Percentiles rank a stretch among this genome's conserved stretches.
These are phyloP conservation scores for Purpureocillium lavendulum DNA, from an alignment of 2,329 filamentous ascomycete genomes.

Conservation along the genomic window DNA sequence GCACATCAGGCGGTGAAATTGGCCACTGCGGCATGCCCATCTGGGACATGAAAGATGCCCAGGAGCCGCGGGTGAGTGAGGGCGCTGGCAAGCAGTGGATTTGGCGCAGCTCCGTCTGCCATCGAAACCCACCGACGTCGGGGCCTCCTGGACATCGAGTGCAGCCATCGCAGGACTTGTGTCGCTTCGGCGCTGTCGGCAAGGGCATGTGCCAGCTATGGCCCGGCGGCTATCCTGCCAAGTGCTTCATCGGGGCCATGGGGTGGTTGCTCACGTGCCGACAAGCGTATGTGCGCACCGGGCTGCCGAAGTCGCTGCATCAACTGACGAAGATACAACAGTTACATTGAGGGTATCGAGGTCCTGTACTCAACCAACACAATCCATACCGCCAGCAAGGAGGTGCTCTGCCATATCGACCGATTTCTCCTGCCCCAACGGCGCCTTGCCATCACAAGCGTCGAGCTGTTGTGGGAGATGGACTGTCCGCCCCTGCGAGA, in stretches of 20 bases:
- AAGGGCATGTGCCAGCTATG: conserved; percentile 11
- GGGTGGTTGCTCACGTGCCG: conserved; percentile 21
- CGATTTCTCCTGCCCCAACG: conserved; percentile 13
- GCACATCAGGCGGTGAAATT: not conserved
- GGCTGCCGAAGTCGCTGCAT: too few species aligned
- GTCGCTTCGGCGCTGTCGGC: conserved; percentile 8
- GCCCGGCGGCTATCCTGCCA: conserved; percentile 9
- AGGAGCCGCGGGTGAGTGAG: too few species aligned
- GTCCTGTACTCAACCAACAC: conserved; percentile 21
- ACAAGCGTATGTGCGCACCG: conserved; percentile 16
- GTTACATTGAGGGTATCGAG: conserved; percentile 19
- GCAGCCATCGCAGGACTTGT: conserved; percentile 11
- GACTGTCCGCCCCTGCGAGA: conserved; percentile 6
- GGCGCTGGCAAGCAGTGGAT: conserved; percentile 10
- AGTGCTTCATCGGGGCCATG: conserved; percentile 16
- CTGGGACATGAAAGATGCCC: too few species aligned
- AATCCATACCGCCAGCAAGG: conserved; percentile 12
- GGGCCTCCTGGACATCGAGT: conserved; percentile 1
- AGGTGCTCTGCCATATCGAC: conserved; percentile 9
- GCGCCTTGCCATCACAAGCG: conserved; percentile 10
- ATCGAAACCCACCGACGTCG: conserved; percentile 9
- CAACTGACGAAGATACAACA: conserved; percentile 1
- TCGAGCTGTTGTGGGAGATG: conserved; percentile 17
- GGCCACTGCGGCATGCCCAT: conserved; percentile 1
- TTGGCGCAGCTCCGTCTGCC: conserved; percentile 18